Evolutionary conservation across 208 protist genomes (phyloP).

Genomic region (Leishmania major): DNA sequence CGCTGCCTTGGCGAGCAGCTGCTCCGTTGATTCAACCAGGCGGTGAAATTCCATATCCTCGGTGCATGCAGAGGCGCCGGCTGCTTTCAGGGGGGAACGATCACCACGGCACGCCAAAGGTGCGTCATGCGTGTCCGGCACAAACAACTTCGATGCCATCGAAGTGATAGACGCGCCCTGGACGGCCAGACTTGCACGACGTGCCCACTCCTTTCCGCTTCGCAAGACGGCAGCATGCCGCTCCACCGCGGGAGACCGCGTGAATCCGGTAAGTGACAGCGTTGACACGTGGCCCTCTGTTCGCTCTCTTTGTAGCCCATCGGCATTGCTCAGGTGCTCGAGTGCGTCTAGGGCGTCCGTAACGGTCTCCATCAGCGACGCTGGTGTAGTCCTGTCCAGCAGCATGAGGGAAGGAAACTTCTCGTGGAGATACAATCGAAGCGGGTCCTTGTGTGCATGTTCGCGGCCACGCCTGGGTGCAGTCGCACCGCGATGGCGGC

Average conservation of each 20-base stretch:
- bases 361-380: not conserved
- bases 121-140: not conserved
- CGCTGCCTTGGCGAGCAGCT: slow-evolving; percentile 15
- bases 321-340: not conserved
- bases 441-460: slow-evolving; percentile 5
- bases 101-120: not conserved
- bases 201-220: slow-evolving; percentile 25
- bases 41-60: slow-evolving; percentile 10
- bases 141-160: slow-evolving; percentile 18
- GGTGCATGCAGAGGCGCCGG: not conserved
- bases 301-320: not conserved
- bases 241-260: not conserved
- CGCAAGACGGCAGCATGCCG: slow-evolving; percentile 18
- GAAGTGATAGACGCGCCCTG: slow-evolving; percentile 12
- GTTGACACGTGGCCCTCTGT: not conserved
- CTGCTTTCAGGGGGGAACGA: not conserved
- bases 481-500: not conserved
- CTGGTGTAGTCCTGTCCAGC: not conserved
- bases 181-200: slow-evolving; percentile 18
- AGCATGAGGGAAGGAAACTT: slow-evolving; percentile 12
- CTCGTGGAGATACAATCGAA: slow-evolving; percentile 8
- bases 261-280: not conserved
- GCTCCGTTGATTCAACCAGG: slow-evolving; percentile 17
- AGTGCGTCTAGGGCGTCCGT: not conserved
- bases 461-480: not conserved